Conservation (phyloP, 208 protist species). For the Perkinsela sp. region DNA sequence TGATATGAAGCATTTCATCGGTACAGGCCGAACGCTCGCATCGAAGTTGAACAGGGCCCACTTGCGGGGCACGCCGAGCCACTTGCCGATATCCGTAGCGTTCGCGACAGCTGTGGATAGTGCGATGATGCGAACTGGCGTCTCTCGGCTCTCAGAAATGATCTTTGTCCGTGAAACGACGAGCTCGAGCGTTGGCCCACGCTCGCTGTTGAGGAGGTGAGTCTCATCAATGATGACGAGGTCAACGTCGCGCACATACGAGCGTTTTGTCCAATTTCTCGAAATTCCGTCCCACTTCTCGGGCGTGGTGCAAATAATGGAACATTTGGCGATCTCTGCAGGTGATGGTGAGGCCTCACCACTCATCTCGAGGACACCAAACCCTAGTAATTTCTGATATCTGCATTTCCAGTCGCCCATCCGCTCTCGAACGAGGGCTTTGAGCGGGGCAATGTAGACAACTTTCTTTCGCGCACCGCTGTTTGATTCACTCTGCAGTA, state of each 20-base stretch:
- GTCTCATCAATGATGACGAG: slow-evolving; percentile 96
- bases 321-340: slow-evolving; percentile 49
- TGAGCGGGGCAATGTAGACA: slow-evolving; percentile 97
- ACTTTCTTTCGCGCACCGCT: slow-evolving; percentile 33
- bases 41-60: slow-evolving; percentile 93
- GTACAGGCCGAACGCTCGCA: slow-evolving; percentile 86
- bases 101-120: slow-evolving; percentile 97
- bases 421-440: slow-evolving; percentile 94
- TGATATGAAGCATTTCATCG: slow-evolving; percentile 79
- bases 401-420: slow-evolving; percentile 81
- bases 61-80: slow-evolving; percentile 79
- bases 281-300: slow-evolving; percentile 99
- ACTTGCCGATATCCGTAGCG: slow-evolving; percentile 84
- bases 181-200: slow-evolving; percentile 92
- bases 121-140: slow-evolving; percentile 81
- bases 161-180: slow-evolving; percentile 94
- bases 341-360: slow-evolving; percentile 83
- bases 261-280: slow-evolving; percentile 85
- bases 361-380: slow-evolving; percentile 88
- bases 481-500: slow-evolving; percentile 13
- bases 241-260: slow-evolving; percentile 69
- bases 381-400: slow-evolving; percentile 58
- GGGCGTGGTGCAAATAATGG: slow-evolving; percentile 93
- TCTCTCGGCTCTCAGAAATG: slow-evolving; percentile 71
- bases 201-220: slow-evolving; percentile 93